Evolutionary conservation across 2,329 filamentous ascomycete genomes (phyloP).

Genomic region (Neoscytalidium dimidiatum): DNA sequence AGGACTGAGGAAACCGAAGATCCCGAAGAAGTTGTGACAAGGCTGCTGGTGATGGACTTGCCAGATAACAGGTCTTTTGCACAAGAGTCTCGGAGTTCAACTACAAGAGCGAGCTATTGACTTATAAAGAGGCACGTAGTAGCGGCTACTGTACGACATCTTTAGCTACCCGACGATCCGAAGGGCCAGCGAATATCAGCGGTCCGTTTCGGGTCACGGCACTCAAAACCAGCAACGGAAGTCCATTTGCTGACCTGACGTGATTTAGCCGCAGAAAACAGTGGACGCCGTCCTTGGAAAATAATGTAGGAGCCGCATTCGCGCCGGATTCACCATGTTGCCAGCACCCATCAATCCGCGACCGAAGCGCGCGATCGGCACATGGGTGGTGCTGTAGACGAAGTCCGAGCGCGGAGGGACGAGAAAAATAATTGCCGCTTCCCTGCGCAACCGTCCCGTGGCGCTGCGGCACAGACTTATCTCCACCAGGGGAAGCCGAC

Average conservation of each 20-base stretch:
- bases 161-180: not conserved
- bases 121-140: not conserved
- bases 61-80: too few species aligned
- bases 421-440: not conserved
- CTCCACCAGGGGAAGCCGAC: not conserved
- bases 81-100: too few species aligned
- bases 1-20: not conserved
- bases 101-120: too few species aligned
- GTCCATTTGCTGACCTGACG: not conserved
- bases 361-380: constrained; percentile 13
- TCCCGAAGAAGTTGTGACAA: too few species aligned
- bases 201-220: not conserved
- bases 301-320: not conserved
- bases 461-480: not conserved
- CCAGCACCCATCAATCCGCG: constrained; percentile 4
- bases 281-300: not conserved
- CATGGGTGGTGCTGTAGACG: not conserved
- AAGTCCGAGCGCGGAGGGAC: not conserved
- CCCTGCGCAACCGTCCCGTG: too few species aligned
- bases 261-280: not conserved
- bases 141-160: not conserved
- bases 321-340: not conserved
- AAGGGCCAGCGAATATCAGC: not conserved
- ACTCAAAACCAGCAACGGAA: not conserved
- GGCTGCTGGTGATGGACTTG: too few species aligned